Evolutionary conservation across 352 stramenopile genomes (phyloP).

Genomic region (Pythium sukuiense): DNA sequence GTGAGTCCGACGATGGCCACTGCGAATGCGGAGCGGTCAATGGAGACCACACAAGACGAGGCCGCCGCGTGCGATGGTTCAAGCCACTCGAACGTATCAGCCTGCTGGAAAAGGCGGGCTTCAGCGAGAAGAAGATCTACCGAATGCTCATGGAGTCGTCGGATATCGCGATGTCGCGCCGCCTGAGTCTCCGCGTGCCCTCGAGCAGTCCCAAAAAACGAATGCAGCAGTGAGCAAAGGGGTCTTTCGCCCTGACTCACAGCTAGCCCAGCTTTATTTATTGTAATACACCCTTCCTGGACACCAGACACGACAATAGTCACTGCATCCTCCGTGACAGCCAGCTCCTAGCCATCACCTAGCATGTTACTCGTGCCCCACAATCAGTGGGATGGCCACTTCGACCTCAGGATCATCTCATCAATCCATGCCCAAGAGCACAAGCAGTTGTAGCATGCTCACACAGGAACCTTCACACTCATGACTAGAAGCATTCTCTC

Average conservation of each 20-base stretch:
- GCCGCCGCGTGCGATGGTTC: constrained; percentile 27
- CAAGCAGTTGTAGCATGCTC: too few species aligned
- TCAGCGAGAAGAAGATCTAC: constrained; percentile 36
- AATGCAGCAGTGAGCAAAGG: background rate
- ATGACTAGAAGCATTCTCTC: too few species aligned
- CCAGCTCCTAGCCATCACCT: too few species aligned
- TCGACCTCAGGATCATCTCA: too few species aligned
- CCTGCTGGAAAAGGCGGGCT: constrained; percentile 30
- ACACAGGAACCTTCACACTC: too few species aligned
- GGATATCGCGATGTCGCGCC: constrained; percentile 29
- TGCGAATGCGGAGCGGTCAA: constrained; percentile 13
- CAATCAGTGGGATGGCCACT: too few species aligned
- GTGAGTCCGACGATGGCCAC: constrained; percentile 6
- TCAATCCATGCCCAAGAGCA: too few species aligned
- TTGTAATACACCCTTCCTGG: background rate
- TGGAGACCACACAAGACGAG: constrained; percentile 6
- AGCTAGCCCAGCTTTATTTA: background rate
- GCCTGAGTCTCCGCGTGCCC: constrained; percentile 14
- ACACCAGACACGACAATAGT: too few species aligned
- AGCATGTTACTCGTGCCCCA: too few species aligned
- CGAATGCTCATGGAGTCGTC: constrained; percentile 34
- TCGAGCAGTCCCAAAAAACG: background rate
- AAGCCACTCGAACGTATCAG: constrained; percentile 31
- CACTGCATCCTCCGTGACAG: too few species aligned
- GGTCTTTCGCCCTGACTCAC: background rate